Conservation (phyloP, 768 basidiomycete species). For the Phlebiopsis gigantea region DNA sequence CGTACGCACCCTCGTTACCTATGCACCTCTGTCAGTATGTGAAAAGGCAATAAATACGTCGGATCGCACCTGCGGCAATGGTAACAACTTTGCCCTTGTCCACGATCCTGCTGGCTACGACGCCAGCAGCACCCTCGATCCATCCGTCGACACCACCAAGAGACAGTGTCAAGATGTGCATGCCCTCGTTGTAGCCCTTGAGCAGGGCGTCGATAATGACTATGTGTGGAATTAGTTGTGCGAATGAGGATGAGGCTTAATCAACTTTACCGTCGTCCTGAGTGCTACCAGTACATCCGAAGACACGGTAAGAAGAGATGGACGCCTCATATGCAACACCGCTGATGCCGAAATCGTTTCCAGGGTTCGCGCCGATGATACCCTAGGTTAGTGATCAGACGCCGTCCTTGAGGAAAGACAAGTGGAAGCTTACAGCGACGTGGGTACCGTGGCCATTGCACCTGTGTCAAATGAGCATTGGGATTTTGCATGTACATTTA, state of each 20-base stretch:
- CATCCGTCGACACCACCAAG: constrained; percentile 58
- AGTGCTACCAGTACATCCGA: constrained; percentile 50
- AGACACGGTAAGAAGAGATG: constrained; percentile 51
- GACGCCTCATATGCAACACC: constrained; percentile 64
- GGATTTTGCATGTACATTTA: not conserved
- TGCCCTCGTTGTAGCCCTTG: constrained; percentile 42
- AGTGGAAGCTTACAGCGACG: constrained; percentile 35
- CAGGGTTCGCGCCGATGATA: constrained; percentile 57
- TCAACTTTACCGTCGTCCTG: constrained; percentile 43
- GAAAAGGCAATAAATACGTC: too few relatives aligned
- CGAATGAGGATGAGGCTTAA: constrained; percentile 23
- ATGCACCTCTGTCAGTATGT: constrained; percentile 1
- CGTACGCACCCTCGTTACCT: constrained; percentile 38
- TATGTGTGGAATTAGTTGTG: constrained; percentile 1
- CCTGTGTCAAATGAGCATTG: not conserved
- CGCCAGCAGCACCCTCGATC: constrained; percentile 47
- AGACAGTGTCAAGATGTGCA: constrained; percentile 59
- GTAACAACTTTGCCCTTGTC: constrained; percentile 52
- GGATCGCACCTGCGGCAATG: constrained; percentile 49
- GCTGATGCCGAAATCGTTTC: constrained; percentile 58
- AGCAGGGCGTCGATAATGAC: constrained; percentile 46
- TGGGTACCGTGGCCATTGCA: constrained; percentile 46
- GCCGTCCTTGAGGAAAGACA: not conserved
- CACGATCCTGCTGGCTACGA: constrained; percentile 54
- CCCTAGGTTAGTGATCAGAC: constrained; percentile 28